Base-by-base conservation (phyloP, 2,329 filamentous ascomycete species). In the Venturia pyrina region DNA sequence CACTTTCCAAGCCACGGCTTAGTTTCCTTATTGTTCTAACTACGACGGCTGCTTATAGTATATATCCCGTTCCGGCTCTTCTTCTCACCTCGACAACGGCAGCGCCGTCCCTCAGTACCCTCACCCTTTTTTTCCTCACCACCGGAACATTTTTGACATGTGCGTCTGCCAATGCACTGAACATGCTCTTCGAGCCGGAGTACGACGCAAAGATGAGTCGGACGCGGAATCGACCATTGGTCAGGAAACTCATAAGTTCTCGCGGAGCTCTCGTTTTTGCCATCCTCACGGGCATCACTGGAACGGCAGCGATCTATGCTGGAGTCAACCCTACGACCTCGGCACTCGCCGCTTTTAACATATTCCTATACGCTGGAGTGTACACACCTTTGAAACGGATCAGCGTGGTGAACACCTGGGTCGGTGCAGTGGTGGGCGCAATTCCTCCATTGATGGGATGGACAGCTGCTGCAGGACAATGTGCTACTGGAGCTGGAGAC, bases 401-500 rank as follows among this genome's bases (percentile, higher is more conserved):
- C 15, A 90, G 89, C 3, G 89, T 88, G 11, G 78, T 93, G 67
- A 99, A 99, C 73, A 99, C 95, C 0, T 99, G 95, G 95, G 85
- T 96, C 19, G 95, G 95, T 19, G 95, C 93, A 3, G 77, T 99
- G 0, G 91, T 99, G 0, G 95, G 95, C 68, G 93, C 89, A 1
- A 96, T 99, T 66, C 93, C 95, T 0, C 95, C 95, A 0, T 78
- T 99, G 41, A 99, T 99, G 95, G 95, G 95, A 69, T 99, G 95
- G 95, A 90, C 92, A 19, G 95, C 95, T 0, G 95, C 95, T 0
- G 93, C 92, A 0, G 93, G 92, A 63, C 91, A 97, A 76, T 89
- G 88, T 57, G 92, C 92, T 10, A 77, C 78, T 40, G 72, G 73
- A 7, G 66, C 50, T 41, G 75, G 74, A 4, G 88, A 86, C 13